phyloP scores from a whole-genome alignment of 208 protist species.

The Crithidia sp. region DNA sequence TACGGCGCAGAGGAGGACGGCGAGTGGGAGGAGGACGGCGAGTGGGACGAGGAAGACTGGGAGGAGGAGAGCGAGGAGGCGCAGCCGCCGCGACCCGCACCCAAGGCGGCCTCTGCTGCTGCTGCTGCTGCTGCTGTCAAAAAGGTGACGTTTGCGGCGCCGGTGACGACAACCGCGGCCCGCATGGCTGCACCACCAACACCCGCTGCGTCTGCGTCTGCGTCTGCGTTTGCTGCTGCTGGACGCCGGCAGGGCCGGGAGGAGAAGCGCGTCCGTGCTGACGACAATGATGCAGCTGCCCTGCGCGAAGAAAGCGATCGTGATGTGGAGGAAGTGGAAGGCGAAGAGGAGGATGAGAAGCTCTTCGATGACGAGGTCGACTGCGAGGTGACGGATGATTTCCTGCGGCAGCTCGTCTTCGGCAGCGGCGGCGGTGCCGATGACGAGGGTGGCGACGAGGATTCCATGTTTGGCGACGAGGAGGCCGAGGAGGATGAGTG shows the following conservation, averaged over 20 bases:
- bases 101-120: background rate
- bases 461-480: constrained; percentile 24
- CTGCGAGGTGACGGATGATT: constrained; percentile 84
- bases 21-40: constrained; percentile 14
- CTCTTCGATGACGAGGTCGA: constrained; percentile 88
- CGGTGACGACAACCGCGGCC: background rate
- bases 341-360: constrained; percentile 59
- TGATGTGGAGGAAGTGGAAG: constrained; percentile 2
- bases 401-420: constrained; percentile 78
- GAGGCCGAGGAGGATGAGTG: constrained; percentile 16
- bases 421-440: constrained; percentile 34
- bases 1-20: constrained; percentile 20
- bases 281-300: background rate
- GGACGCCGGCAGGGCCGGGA: background rate
- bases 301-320: background rate
- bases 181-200: too few species aligned
- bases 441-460: constrained; percentile 26
- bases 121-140: constrained; percentile 1
- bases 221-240: background rate
- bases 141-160: constrained; percentile 4
- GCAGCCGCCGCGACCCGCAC: background rate
- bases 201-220: too few species aligned
- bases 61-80: constrained; percentile 3
- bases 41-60: constrained; percentile 19
- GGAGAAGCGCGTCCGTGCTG: constrained; percentile 7